A percentile compares a stretch with the other conserved stretches of the same genome.
These are phyloP conservation scores for Collybiopsis confluens DNA, from an alignment of 768 basidiomycete species.

Conservation along the genomic window DNA sequence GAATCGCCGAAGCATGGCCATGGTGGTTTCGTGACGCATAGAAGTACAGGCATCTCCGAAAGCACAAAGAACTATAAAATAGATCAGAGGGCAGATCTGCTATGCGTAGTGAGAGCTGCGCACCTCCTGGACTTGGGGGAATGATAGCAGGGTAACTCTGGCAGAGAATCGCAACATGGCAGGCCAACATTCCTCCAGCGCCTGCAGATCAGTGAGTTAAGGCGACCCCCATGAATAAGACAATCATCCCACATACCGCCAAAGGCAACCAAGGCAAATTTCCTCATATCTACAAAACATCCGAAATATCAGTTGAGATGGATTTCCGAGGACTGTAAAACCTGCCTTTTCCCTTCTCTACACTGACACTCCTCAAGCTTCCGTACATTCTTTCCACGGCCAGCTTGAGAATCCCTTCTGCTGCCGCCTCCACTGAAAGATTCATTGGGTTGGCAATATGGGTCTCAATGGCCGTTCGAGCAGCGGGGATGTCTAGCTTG, in stretches of 20 bases:
- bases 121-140: constrained; percentile 26
- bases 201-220: constrained; percentile 2
- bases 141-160: constrained; percentile 22
- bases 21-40: constrained; percentile 21
- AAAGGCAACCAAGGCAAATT: constrained; percentile 24
- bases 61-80: constrained; percentile 22
- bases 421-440: constrained; percentile 20
- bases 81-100: background rate
- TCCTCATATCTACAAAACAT: too few species aligned
- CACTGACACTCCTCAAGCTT: constrained; percentile 23
- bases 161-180: constrained; percentile 20
- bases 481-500: constrained; percentile 21
- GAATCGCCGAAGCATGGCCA: constrained; percentile 19
- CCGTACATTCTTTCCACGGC: constrained; percentile 27
- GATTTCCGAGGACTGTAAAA: too few species aligned
- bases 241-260: constrained; percentile 8
- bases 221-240: background rate
- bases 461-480: constrained; percentile 18
- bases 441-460: constrained; percentile 20
- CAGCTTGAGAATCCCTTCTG: constrained; percentile 24
- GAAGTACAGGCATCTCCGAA: constrained; percentile 25
- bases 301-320: too few species aligned
- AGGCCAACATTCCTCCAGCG: constrained; percentile 23
- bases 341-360: constrained; percentile 27
- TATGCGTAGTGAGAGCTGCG: background rate